Percentiles rank a stretch among this genome's conserved stretches.
These are phyloP conservation scores for Laburnicola sp. DNA, from an alignment of 2,329 filamentous ascomycete species.

Conservation along the genomic window DNA sequence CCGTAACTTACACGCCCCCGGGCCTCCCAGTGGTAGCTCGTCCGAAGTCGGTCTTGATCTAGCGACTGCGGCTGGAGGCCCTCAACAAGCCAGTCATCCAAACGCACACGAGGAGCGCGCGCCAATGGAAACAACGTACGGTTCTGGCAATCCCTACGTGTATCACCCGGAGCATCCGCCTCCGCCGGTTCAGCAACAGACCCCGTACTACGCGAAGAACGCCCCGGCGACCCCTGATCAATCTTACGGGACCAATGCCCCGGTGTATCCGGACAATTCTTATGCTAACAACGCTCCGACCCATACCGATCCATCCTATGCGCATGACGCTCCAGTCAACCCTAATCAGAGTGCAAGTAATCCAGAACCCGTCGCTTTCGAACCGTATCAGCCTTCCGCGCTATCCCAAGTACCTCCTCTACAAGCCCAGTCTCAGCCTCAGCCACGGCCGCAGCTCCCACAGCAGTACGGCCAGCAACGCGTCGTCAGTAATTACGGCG, in stretches of 20 bases:
- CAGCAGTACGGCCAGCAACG: conserved; percentile 25
- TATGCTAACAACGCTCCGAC: no score
- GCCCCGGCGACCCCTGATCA: conserved; percentile 8
- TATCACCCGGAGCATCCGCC: conserved; percentile 6
- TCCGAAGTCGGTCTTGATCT: conserved; percentile 63
- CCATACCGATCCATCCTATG: no score
- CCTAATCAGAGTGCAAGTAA: conserved; percentile 5
- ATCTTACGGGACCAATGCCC: conserved; percentile 1
- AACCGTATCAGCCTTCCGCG: neutral
- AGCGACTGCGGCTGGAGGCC: conserved; percentile 60
- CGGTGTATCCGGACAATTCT: no score
- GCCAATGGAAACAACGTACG: conserved; percentile 13
- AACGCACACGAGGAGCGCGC: conserved; percentile 23
- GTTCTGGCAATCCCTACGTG: conserved; percentile 16
- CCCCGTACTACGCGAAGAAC: conserved; percentile 19
- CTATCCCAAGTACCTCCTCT: neutral
- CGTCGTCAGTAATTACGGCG: conserved; percentile 52
- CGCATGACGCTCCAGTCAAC: no score
- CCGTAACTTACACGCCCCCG: conserved; percentile 79
- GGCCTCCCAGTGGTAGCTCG: conserved; percentile 78
- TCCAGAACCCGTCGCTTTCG: neutral
- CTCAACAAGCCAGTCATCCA: conserved; percentile 26
- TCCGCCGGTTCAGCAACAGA: conserved; percentile 12
- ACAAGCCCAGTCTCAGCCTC: conserved; percentile 14
- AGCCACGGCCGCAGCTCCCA: no score